Base-by-base conservation (phyloP, 495 filamentous ascomycete species). In the Xylaria intraflava region DNA sequence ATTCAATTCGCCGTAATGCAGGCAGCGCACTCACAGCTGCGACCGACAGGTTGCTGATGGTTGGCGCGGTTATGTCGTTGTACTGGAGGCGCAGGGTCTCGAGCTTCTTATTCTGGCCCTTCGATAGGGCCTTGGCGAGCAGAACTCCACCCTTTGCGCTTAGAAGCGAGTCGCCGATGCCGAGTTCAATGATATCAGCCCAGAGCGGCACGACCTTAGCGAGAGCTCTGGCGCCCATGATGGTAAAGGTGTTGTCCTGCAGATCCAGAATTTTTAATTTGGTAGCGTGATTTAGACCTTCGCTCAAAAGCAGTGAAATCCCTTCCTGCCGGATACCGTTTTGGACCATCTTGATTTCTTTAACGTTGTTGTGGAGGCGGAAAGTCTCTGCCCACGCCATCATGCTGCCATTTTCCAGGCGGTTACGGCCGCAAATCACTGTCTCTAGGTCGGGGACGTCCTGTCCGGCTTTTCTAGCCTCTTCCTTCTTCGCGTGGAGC, bases 321-420 rank as follows among this genome's bases (percentile, higher is more conserved):
- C 93, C 93, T 71, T 96, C 89, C 64, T 92, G 89, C 29, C 93
- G 81, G 56, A 98, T 98, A 43, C 94, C 93, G 69, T 98, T 97
- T 69, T 97, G 93, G 31, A 93, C 90, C 93, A 98, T 96, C 80
- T 91, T 95, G 49, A 98, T 82, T 46, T 83, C 83, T 68, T 84
- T 86, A 27, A 97, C 76, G 24, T 80, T 80, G 40, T 79, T 83
- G 68, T 97, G 88, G 49, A 88, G 85, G 59, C 81, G 79, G 63
- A 89, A 95, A 0, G 87, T 80, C 62, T 83, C 84, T 29, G 91
- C 89, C 94, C 94, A 98, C 0, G 93, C 90, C 16, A 78, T 82
- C 94, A 97, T 97, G 57, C 84, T 89, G 46, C 92, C 94, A 66
- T 89, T 96, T 73, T 98, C 93, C 59, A 97, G 78, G 44, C 93